phyloP scores from a whole-genome alignment of 2,329 filamentous ascomycete species.

The Penicillium sp. region DNA sequence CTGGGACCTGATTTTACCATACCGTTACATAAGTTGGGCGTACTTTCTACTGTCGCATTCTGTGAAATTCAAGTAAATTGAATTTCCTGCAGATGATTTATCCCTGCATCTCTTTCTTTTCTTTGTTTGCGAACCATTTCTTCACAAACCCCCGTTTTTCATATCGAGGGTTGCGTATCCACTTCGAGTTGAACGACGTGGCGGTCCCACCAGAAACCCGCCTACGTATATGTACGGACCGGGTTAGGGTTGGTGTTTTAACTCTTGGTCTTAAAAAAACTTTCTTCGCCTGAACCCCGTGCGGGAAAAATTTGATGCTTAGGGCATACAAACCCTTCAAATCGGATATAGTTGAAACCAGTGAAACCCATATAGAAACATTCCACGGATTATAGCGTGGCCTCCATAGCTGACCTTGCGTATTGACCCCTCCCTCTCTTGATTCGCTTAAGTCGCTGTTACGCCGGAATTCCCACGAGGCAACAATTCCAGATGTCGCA shows the following conservation, averaged over 20 bases:
- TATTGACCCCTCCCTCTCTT: background rate
- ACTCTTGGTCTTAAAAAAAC: background rate
- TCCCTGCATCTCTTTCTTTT: background rate
- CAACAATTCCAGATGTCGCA: constrained; percentile 1
- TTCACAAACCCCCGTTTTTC: background rate
- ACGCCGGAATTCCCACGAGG: constrained; percentile 4
- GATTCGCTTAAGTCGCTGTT: constrained; percentile 1
- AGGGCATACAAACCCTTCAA: background rate
- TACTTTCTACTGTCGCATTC: background rate
- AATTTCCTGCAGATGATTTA: background rate
- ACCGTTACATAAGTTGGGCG: background rate
- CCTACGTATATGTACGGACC: constrained; percentile 4
- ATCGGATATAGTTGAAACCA: background rate
- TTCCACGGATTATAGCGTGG: background rate
- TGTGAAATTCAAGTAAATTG: background rate
- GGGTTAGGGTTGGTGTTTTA: constrained; percentile 14
- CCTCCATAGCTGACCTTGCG: constrained; percentile 1
- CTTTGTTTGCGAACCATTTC: background rate
- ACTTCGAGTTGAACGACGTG: constrained; percentile 6
- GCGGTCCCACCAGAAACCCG: constrained; percentile 15
- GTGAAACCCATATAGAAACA: background rate
- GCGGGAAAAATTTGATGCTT: background rate
- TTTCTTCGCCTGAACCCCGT: background rate
- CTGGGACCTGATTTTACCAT: background rate
- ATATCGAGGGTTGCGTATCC: background rate